Conservation (phyloP, 169 alveolate species). For the Eimeria falciformis region DNA sequence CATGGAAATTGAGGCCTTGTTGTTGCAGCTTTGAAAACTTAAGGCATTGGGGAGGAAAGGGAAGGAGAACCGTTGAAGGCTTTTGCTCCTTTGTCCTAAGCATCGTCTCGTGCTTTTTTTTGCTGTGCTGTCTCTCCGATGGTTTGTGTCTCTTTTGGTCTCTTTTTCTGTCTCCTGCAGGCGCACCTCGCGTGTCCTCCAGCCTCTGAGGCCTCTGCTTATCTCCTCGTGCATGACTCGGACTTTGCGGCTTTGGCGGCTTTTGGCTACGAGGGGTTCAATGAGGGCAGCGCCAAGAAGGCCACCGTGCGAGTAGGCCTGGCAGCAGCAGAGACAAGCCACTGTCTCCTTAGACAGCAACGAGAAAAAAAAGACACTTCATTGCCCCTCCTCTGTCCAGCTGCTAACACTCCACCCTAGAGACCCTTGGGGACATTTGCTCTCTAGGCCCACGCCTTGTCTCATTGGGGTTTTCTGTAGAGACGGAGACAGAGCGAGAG, state of each 20-base stretch:
- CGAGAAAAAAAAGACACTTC: no score
- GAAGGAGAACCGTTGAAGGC: neutral
- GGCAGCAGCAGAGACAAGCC: neutral
- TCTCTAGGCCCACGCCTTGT: no score
- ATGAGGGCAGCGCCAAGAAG: neutral
- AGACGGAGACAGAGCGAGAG: neutral
- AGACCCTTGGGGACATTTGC: no score
- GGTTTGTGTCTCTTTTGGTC: neutral
- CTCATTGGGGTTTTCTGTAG: neutral
- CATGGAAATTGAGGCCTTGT: no score
- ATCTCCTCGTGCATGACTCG: conserved; percentile 64
- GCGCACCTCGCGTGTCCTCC: conserved; percentile 57
- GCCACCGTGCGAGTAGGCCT: conserved; percentile 36
- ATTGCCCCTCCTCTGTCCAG: no score
- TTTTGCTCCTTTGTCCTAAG: neutral
- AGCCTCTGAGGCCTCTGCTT: conserved; percentile 58
- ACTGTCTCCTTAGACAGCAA: no score
- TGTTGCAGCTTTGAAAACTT: no score
- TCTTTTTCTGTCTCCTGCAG: neutral
- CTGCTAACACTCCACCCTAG: no score
- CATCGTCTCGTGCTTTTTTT: neutral
- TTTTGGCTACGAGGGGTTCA: conserved; percentile 44
- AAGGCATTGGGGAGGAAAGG: neutral
- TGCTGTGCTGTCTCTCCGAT: neutral
- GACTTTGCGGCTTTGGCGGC: conserved; percentile 41